Evolutionary conservation across 768 basidiomycete species (phyloP).

Genomic region (Mycena crocata): DNA sequence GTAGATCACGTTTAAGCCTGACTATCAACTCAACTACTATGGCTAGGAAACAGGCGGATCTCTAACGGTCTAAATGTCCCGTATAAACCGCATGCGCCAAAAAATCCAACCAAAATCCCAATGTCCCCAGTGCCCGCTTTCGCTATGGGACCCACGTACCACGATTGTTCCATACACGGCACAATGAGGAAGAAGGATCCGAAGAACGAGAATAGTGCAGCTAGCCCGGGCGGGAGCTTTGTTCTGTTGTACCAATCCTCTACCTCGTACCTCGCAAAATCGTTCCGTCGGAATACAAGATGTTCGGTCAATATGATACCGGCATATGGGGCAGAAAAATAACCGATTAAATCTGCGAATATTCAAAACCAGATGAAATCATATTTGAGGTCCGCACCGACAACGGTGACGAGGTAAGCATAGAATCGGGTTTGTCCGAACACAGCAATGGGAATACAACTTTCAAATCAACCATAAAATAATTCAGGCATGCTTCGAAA

Average conservation of each 20-base stretch:
- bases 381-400: constrained; percentile 39
- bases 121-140: constrained; percentile 71
- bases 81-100: constrained; percentile 60
- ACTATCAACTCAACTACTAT: constrained; percentile 13
- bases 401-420: constrained; percentile 68
- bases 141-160: constrained; percentile 79
- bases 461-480: constrained; percentile 35
- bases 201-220: constrained; percentile 65
- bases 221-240: constrained; percentile 69
- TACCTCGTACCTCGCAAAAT: constrained; percentile 61
- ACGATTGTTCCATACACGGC: constrained; percentile 77
- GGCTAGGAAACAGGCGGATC: constrained; percentile 32
- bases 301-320: constrained; percentile 76
- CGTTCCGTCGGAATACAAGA: constrained; percentile 65
- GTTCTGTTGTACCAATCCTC: constrained; percentile 65
- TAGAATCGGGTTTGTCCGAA: constrained; percentile 78
- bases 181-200: constrained; percentile 68
- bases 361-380: background rate
- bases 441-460: constrained; percentile 76
- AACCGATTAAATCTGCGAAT: constrained; percentile 58
- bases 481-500: background rate
- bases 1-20: no score
- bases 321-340: constrained; percentile 69
- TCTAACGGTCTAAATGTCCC: constrained; percentile 57
- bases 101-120: constrained; percentile 73